These are phyloP conservation scores for Lactifluus volemus DNA, from an alignment of 768 basidiomycete genomes.

Conservation along the genomic window DNA sequence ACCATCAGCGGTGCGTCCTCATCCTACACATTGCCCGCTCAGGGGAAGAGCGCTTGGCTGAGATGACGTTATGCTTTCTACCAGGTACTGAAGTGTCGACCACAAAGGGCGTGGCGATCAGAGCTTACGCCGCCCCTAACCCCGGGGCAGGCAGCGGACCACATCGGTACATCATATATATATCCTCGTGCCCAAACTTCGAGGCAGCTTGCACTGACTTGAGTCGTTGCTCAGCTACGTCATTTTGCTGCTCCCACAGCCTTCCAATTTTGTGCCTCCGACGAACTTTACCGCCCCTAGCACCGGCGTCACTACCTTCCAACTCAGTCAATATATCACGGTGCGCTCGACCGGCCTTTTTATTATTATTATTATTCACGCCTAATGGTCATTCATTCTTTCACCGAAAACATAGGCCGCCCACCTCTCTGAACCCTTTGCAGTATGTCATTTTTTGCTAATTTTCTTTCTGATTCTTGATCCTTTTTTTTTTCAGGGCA, in stretches of 20 bases:
- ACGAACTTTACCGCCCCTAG: constrained; percentile 41
- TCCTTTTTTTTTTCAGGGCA: constrained; percentile 36
- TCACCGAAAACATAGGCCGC: constrained; percentile 28
- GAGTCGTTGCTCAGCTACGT: constrained; percentile 44
- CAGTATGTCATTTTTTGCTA: constrained; percentile 32
- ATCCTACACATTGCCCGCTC: too few relatives aligned
- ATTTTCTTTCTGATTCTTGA: too few relatives aligned
- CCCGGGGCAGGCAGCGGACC: constrained; percentile 62
- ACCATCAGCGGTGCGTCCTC: constrained; percentile 35
- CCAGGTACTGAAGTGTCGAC: constrained; percentile 29
- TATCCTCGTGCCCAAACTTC: too few relatives aligned
- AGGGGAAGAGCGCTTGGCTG: neutral
- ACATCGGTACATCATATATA: constrained; percentile 46
- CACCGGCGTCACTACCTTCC: constrained; percentile 45
- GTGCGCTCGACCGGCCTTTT: constrained; percentile 26
- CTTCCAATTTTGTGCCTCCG: constrained; percentile 52
- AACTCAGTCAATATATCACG: constrained; percentile 48
- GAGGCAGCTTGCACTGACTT: neutral
- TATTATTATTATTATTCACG: neutral
- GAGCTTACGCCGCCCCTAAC: constrained; percentile 62
- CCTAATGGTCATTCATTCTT: constrained; percentile 1
- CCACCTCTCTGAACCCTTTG: constrained; percentile 50
- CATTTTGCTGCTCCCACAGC: constrained; percentile 56
- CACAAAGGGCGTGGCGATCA: constrained; percentile 41
- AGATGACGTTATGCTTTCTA: neutral